A percentile compares a stretch with the other conserved stretches of the same genome.
Evolutionary conservation across 2,329 filamentous ascomycete species (phyloP).

Genomic region (Neonectria ditissima): DNA sequence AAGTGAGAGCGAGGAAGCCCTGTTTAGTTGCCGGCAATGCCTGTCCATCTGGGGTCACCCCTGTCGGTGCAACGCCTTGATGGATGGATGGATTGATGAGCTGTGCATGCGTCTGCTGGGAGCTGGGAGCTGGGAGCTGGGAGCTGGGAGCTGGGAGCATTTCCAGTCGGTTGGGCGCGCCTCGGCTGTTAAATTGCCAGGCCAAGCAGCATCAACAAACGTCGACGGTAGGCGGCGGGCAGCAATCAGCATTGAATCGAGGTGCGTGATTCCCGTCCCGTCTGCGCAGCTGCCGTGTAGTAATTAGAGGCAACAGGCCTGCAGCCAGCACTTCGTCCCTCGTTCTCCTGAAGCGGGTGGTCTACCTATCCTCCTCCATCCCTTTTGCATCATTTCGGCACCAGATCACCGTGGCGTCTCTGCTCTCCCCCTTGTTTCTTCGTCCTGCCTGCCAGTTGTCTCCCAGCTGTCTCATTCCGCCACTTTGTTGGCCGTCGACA

Average conservation of each 20-base stretch:
- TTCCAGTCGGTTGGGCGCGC: slow-evolving; percentile 17
- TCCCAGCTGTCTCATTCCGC: background rate
- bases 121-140: slow-evolving; percentile 10
- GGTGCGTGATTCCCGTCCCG: background rate
- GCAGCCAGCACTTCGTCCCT: too few species aligned
- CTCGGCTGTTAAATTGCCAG: slow-evolving; percentile 26
- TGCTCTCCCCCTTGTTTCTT: background rate
- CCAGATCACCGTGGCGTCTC: background rate
- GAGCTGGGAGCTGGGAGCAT: slow-evolving; percentile 8
- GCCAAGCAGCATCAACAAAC: slow-evolving; percentile 18
- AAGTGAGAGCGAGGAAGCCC: background rate
- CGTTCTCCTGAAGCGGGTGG: too few species aligned
- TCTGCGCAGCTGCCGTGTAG: background rate
- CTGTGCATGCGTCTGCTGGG: slow-evolving; percentile 12
- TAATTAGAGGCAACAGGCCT: too few species aligned
- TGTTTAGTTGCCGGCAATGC: background rate
- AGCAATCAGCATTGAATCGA: slow-evolving; percentile 9
- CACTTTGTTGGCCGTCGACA: background rate
- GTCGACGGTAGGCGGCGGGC: slow-evolving; percentile 7
- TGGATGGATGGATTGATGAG: slow-evolving; percentile 14
- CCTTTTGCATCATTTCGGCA: background rate
- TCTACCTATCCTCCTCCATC: background rate
- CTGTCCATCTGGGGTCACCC: slow-evolving; percentile 13
- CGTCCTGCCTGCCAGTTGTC: background rate
- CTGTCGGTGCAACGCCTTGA: slow-evolving; percentile 10